phyloP scores from a whole-genome alignment of 441 rosid genomes.

The Syzygium syzygioides region DNA sequence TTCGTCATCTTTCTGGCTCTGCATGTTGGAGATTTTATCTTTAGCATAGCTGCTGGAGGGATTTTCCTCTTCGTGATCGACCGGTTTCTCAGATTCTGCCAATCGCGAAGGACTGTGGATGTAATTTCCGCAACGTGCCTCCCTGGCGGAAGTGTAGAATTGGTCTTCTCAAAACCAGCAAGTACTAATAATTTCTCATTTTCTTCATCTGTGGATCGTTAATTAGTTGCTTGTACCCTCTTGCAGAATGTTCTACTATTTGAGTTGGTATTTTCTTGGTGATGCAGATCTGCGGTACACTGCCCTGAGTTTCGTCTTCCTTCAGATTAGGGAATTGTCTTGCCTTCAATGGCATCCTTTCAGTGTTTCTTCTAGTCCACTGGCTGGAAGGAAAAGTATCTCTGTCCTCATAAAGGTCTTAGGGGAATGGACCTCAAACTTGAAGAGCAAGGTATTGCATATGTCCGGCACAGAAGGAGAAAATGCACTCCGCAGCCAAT shows the following conservation, averaged over 20 bases:
- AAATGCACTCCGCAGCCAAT: background rate
- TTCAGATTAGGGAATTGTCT: background rate
- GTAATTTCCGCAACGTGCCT: background rate
- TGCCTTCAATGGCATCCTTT: constrained; percentile 2
- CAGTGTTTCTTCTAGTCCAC: constrained; percentile 1
- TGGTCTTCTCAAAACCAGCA: background rate
- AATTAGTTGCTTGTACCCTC: background rate
- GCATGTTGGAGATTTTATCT: background rate
- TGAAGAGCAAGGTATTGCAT: background rate
- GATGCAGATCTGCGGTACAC: background rate
- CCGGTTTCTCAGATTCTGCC: background rate
- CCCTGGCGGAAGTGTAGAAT: background rate
- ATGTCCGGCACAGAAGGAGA: background rate
- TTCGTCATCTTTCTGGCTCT: background rate
- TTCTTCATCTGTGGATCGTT: background rate
- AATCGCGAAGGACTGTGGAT: background rate
- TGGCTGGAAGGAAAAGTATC: background rate
- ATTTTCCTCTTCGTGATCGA: background rate
- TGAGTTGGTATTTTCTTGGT: background rate
- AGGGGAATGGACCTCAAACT: background rate
- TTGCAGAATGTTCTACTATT: background rate
- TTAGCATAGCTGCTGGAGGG: background rate
- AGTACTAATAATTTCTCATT: background rate
- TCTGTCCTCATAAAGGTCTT: background rate
- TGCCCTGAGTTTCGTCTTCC: background rate